Conservation (phyloP, 768 basidiomycete genomes). For the Boletus subparvulus region DNA sequence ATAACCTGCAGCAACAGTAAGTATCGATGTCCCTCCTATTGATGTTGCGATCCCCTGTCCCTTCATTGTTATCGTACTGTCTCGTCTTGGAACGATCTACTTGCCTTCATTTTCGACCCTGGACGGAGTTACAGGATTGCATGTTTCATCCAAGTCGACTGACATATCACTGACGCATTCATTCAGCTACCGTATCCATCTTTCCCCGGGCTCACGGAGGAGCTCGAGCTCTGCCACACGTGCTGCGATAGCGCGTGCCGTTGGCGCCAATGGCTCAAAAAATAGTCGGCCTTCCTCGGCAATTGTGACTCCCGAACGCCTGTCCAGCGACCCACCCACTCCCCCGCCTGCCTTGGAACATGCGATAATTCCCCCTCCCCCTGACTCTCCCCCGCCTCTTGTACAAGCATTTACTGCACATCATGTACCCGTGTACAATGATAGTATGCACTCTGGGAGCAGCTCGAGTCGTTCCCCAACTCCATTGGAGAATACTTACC, state of each 20-base stretch:
- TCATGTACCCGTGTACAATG: slow-evolving; percentile 24
- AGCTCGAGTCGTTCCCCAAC: slow-evolving; percentile 45
- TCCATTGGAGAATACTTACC: slow-evolving; percentile 45
- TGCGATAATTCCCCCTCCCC: slow-evolving; percentile 42
- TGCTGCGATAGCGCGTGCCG: slow-evolving; percentile 51
- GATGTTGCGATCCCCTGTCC: not conserved
- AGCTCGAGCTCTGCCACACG: slow-evolving; percentile 56
- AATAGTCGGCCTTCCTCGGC: slow-evolving; percentile 26
- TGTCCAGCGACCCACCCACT: slow-evolving; percentile 25
- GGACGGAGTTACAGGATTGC: slow-evolving; percentile 8
- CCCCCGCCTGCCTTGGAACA: slow-evolving; percentile 48
- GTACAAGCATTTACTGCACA: slow-evolving; percentile 40
- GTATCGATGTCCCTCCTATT: not conserved
- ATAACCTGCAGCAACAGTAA: slow-evolving; percentile 64
- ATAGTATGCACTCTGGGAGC: slow-evolving; percentile 33
- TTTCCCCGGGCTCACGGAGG: slow-evolving; percentile 75
- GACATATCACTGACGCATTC: slow-evolving; percentile 13
- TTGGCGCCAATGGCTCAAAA: slow-evolving; percentile 28
- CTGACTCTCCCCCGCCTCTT: slow-evolving; percentile 56
- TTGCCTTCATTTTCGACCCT: slow-evolving; percentile 16
- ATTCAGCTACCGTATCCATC: slow-evolving; percentile 73
- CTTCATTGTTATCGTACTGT: not conserved
- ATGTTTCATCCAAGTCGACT: not conserved
- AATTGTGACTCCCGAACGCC: slow-evolving; percentile 27
- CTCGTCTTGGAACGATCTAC: not conserved